phyloP scores from a whole-genome alignment of 2,329 filamentous ascomycete species.

The Fonsecaea erecta region DNA sequence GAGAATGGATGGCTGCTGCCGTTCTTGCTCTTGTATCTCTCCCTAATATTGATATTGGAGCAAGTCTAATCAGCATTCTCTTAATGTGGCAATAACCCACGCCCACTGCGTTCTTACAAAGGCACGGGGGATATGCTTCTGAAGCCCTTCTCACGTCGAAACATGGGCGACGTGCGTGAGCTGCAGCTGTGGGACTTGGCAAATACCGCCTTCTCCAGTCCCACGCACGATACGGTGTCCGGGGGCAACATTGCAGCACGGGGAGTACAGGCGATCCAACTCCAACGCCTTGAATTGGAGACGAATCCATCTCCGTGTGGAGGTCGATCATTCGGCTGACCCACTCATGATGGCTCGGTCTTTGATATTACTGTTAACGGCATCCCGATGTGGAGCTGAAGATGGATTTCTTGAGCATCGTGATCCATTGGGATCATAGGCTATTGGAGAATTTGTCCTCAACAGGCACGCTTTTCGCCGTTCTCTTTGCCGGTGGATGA shows the following conservation, averaged over 20 bases:
- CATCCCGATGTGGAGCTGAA: slow-evolving; percentile 7
- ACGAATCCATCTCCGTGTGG: slow-evolving; percentile 3
- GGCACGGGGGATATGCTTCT: background rate
- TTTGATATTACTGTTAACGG: background rate
- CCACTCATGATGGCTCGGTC: background rate
- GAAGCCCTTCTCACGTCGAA: background rate
- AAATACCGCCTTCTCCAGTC: background rate
- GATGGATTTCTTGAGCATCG: background rate
- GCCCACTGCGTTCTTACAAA: background rate
- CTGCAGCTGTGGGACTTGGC: background rate
- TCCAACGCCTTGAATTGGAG: slow-evolving; percentile 1
- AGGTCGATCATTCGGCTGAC: slow-evolving; percentile 4
- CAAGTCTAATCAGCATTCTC: background rate
- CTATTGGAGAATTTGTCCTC: slow-evolving; percentile 9
- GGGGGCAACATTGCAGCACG: background rate
- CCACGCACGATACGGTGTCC: background rate
- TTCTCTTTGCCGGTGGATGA: slow-evolving; percentile 9
- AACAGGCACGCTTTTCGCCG: slow-evolving; percentile 16
- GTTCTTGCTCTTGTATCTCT: background rate
- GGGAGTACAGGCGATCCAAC: background rate
- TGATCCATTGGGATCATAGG: slow-evolving; percentile 1
- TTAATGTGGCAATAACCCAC: background rate
- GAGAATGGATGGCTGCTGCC: too few relatives aligned
- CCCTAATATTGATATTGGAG: background rate
- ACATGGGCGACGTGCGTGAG: background rate